phyloP scores from a whole-genome alignment of 148 eudicot genomes.

The Selenicereus undatus region DNA sequence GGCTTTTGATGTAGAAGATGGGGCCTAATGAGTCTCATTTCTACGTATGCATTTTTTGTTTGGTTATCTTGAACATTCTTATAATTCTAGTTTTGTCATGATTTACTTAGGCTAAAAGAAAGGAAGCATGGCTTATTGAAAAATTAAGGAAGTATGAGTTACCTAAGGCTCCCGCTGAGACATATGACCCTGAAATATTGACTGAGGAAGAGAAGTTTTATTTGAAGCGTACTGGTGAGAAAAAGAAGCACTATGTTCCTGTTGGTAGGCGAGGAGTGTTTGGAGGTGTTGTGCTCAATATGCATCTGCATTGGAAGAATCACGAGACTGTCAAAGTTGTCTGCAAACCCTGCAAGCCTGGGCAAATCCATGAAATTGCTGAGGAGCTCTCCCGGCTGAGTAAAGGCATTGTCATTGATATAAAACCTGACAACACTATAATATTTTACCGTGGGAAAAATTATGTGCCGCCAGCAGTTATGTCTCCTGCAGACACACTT shows the following conservation, averaged over 20 bases:
- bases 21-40: background rate
- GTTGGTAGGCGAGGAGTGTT: constrained; percentile 97
- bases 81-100: background rate
- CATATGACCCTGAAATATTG: constrained; percentile 87
- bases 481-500: constrained; percentile 91
- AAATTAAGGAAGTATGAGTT: constrained; percentile 79
- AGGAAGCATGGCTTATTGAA: constrained; percentile 95
- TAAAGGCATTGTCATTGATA: constrained; percentile 86
- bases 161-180: constrained; percentile 65
- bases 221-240: constrained; percentile 91
- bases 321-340: constrained; percentile 95
- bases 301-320: constrained; percentile 98
- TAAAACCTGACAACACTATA: constrained; percentile 73
- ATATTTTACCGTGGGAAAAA: constrained; percentile 94
- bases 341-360: constrained; percentile 91
- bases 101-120: constrained; percentile 74
- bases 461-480: constrained; percentile 75
- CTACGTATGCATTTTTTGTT: background rate
- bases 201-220: constrained; percentile 94
- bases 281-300: constrained; percentile 97
- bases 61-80: background rate
- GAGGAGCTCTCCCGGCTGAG: constrained; percentile 85
- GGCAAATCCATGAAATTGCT: constrained; percentile 80
- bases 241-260: constrained; percentile 93
- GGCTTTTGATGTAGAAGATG: background rate